Evolutionary conservation across 352 stramenopile genomes (phyloP).

Genomic region (Globisporangium uncinulatum): DNA sequence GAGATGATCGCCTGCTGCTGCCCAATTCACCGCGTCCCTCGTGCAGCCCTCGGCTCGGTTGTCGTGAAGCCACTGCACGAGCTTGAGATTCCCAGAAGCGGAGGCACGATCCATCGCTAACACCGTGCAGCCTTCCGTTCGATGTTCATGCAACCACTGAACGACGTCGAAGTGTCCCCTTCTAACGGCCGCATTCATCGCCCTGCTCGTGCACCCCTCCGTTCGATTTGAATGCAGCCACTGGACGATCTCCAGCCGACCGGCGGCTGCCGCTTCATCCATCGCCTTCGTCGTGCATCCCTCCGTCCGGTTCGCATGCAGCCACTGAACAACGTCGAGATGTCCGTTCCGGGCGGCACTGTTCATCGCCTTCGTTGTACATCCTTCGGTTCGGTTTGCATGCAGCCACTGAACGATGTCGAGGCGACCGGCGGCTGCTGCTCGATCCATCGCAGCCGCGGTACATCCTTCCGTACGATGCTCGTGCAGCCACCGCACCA

Average conservation of each 20-base stretch:
- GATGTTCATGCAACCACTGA: constrained; percentile 25
- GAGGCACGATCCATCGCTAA: not conserved
- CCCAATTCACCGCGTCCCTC: not conserved
- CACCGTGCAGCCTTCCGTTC: constrained; percentile 16
- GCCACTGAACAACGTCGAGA: not conserved
- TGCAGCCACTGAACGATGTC: not conserved
- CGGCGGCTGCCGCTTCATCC: not conserved
- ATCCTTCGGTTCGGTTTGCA: no score
- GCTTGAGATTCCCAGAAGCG: not conserved
- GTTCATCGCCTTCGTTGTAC: no score
- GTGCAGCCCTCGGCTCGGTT: not conserved
- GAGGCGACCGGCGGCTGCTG: no score
- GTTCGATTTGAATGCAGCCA: not conserved
- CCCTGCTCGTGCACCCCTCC: not conserved
- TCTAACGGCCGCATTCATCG: not conserved
- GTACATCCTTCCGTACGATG: no score
- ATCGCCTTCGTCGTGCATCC: not conserved
- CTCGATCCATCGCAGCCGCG: no score
- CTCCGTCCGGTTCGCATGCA: not conserved
- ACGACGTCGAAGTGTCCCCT: constrained; percentile 17
- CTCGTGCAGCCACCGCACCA: no score
- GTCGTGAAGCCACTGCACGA: not conserved
- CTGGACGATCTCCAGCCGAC: not conserved
- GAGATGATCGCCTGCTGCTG: not conserved
- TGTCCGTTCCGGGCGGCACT: no score